These are phyloP conservation scores for Metarhizium humberi DNA, from an alignment of 2,329 filamentous ascomycete genomes.

Conservation along the genomic window DNA sequence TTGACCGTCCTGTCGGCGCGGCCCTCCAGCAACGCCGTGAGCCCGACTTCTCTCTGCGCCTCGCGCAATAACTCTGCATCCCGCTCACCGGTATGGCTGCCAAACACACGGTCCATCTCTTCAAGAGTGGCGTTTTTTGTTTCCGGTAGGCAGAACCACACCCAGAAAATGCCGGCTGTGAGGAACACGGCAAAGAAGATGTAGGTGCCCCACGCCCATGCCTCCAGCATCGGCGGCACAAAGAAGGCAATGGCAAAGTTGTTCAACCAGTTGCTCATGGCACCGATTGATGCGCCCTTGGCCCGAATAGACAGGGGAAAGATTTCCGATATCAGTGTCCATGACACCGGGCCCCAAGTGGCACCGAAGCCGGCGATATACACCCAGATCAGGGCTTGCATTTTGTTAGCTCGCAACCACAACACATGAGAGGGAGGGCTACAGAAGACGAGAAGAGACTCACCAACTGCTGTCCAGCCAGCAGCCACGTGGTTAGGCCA, in stretches of 20 bases:
- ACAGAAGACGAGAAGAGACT: neutral
- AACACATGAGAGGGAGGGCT: neutral
- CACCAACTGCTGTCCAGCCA: slow-evolving; percentile 16
- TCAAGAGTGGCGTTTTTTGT: slow-evolving; percentile 45
- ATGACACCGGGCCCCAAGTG: slow-evolving; percentile 36
- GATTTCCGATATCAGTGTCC: slow-evolving; percentile 39
- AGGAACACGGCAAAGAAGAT: slow-evolving; percentile 47
- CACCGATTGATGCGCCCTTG: slow-evolving; percentile 15
- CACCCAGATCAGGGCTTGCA: slow-evolving; percentile 23
- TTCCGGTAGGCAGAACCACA: slow-evolving; percentile 42
- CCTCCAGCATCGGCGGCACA: slow-evolving; percentile 28
- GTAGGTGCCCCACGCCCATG: slow-evolving; percentile 39
- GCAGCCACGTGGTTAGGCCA: slow-evolving; percentile 28
- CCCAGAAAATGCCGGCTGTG: slow-evolving; percentile 34
- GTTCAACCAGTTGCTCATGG: slow-evolving; percentile 26
- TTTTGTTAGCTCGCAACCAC: neutral
- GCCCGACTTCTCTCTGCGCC: slow-evolving; percentile 14
- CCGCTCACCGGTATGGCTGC: slow-evolving; percentile 22
- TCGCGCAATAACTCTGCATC: slow-evolving; percentile 15
- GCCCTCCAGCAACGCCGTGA: slow-evolving; percentile 7
- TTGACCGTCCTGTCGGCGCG: neutral
- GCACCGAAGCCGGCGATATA: slow-evolving; percentile 41
- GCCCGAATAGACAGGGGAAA: slow-evolving; percentile 29
- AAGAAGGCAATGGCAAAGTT: slow-evolving; percentile 39
- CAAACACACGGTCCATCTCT: slow-evolving; percentile 43